Evolutionary conservation across 306 rosid species (phyloP).

Genomic region (Crataegus laevigata): DNA sequence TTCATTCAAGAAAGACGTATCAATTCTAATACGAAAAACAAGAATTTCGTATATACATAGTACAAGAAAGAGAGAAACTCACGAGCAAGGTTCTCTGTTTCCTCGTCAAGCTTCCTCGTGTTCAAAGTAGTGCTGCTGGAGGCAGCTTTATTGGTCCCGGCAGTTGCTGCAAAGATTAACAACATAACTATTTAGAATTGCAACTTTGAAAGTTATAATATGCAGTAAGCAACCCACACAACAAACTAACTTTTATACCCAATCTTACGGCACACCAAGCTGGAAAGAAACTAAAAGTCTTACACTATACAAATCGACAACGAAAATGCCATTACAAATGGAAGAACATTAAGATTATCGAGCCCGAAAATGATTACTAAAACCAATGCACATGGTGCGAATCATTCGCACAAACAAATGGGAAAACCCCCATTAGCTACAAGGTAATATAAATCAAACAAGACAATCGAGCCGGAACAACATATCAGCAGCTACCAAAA

Average conservation of each 20-base stretch:
- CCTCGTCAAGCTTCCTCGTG: slow-evolving; percentile 86
- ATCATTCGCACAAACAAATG: too few relatives aligned
- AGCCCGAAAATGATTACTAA: too few relatives aligned
- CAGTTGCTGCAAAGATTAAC: slow-evolving; percentile 41
- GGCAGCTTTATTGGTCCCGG: slow-evolving; percentile 79
- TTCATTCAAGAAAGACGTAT: neutral
- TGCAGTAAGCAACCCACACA: neutral
- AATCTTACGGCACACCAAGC: neutral
- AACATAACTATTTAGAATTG: neutral
- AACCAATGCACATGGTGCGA: too few relatives aligned
- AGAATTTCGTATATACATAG: neutral
- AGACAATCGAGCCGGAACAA: too few relatives aligned
- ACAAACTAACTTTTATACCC: neutral
- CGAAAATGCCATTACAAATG: too few relatives aligned
- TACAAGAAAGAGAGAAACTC: slow-evolving; percentile 14
- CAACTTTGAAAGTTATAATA: neutral
- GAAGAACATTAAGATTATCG: too few relatives aligned
- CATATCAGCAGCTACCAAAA: neutral
- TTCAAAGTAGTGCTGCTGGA: slow-evolving; percentile 74
- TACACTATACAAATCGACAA: neutral
- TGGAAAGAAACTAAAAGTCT: neutral
- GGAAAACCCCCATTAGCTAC: neutral
- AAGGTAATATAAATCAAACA: neutral
- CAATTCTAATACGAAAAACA: neutral
- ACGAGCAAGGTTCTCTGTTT: slow-evolving; percentile 79